These are phyloP conservation scores for Leccinum incarnatum DNA, from an alignment of 768 basidiomycete species.

Conservation along the genomic window DNA sequence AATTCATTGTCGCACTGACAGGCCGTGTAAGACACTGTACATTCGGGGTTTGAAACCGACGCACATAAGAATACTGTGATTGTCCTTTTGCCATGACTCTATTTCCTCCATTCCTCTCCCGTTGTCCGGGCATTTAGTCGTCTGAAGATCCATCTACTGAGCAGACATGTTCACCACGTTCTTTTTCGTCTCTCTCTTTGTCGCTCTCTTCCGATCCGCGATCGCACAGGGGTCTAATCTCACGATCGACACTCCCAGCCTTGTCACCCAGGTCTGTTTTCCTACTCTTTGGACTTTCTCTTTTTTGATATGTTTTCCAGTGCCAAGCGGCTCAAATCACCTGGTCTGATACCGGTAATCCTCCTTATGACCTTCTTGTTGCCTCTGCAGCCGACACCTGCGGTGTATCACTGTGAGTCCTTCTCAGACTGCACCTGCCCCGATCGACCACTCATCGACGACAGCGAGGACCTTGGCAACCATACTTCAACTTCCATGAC, in stretches of 20 bases:
- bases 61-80: slow-evolving; percentile 9
- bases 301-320: slow-evolving; percentile 33
- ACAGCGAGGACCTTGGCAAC: slow-evolving; percentile 65
- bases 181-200: slow-evolving; percentile 71
- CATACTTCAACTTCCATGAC: slow-evolving; percentile 40
- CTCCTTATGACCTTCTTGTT: slow-evolving; percentile 59
- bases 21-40: slow-evolving; percentile 5
- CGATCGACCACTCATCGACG: slow-evolving; percentile 6
- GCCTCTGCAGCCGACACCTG: slow-evolving; percentile 56
- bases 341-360: slow-evolving; percentile 43
- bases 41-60: slow-evolving; percentile 23
- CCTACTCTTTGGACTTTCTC: neutral
- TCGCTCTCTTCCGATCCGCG: slow-evolving; percentile 48
- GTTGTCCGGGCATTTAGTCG: slow-evolving; percentile 10
- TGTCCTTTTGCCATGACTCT: neutral
- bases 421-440: neutral
- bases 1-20: neutral
- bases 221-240: slow-evolving; percentile 45
- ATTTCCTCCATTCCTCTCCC: neutral
- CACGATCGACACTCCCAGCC: slow-evolving; percentile 46
- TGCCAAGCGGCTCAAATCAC: slow-evolving; percentile 49
- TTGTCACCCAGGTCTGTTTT: slow-evolving; percentile 51
- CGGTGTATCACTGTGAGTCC: slow-evolving; percentile 54
- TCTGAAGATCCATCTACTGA: slow-evolving; percentile 4
- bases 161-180: slow-evolving; percentile 73